A percentile compares a stretch with the other conserved stretches of the same genome.
phyloP scores from a whole-genome alignment of 306 rosid genomes.

The Glycine tomentella region DNA sequence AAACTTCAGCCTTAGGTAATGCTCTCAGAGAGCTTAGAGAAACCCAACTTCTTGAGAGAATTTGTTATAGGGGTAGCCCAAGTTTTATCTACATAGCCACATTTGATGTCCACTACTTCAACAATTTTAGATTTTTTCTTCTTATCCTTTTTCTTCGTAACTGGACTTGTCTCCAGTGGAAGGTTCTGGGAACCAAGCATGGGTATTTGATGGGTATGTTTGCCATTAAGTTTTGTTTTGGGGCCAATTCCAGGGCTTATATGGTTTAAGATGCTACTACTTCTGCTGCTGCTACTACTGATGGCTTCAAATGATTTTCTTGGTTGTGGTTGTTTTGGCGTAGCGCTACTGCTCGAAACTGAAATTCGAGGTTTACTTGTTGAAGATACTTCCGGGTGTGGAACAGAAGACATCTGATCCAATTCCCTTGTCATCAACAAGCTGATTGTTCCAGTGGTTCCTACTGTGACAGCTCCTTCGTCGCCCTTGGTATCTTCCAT shows the following conservation, averaged over 20 bases:
- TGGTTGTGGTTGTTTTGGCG: slow-evolving; percentile 56
- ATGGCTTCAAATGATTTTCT: slow-evolving; percentile 65
- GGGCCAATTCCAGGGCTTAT: slow-evolving; percentile 52
- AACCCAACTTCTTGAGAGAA: slow-evolving; percentile 78
- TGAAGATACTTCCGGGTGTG: slow-evolving; percentile 55
- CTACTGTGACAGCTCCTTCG: slow-evolving; percentile 68
- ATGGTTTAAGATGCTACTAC: slow-evolving; percentile 41
- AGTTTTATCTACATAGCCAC: slow-evolving; percentile 68
- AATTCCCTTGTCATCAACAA: slow-evolving; percentile 82
- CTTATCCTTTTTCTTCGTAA: slow-evolving; percentile 61
- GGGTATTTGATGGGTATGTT: slow-evolving; percentile 62
- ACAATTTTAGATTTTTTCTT: slow-evolving; percentile 65
- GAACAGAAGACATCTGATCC: slow-evolving; percentile 59
- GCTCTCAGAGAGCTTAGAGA: slow-evolving; percentile 82
- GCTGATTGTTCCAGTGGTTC: slow-evolving; percentile 77
- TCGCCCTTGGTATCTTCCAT: slow-evolving; percentile 77
- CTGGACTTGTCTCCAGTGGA: slow-evolving; percentile 55
- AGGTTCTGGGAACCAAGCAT: slow-evolving; percentile 66
- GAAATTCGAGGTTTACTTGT: slow-evolving; percentile 54
- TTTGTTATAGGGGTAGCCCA: slow-evolving; percentile 78
- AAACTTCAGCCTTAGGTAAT: slow-evolving; percentile 59
- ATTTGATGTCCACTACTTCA: slow-evolving; percentile 81
- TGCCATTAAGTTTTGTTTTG: slow-evolving; percentile 54
- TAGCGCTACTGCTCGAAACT: slow-evolving; percentile 45
- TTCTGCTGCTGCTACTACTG: slow-evolving; percentile 60